phyloP scores from a whole-genome alignment of 164 flowering plant species.

The Umbilicus rupestris region DNA sequence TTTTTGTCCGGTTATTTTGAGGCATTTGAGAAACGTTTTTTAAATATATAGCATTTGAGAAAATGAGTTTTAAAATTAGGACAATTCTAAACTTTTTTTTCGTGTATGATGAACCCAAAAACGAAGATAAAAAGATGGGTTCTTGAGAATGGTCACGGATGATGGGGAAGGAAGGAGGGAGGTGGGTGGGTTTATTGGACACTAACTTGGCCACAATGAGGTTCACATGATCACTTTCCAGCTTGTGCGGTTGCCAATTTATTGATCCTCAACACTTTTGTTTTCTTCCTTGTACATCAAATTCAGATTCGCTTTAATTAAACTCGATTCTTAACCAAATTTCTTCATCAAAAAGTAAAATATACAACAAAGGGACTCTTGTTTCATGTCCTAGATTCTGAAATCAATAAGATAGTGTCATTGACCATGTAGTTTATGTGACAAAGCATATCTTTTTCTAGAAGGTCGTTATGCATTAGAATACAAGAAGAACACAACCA shows the following conservation, averaged over 20 bases:
- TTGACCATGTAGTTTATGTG: neutral
- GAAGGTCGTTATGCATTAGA: neutral
- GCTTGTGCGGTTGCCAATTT: neutral
- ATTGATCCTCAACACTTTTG: neutral
- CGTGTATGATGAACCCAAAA: too few relatives aligned
- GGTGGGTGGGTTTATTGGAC: slow-evolving; percentile 4
- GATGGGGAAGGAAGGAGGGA: neutral
- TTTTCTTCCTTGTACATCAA: neutral
- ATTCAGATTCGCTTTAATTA: neutral
- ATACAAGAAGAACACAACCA: neutral
- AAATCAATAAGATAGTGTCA: neutral
- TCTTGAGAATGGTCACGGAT: neutral
- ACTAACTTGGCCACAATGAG: slow-evolving; percentile 1
- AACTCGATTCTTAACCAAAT: too few relatives aligned
- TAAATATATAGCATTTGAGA: too few relatives aligned
- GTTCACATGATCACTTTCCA: neutral
- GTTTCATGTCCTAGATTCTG: neutral
- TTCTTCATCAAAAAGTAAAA: too few relatives aligned
- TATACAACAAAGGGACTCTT: neutral
- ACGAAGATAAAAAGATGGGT: too few relatives aligned
- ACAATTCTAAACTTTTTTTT: too few relatives aligned
- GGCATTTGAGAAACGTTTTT: too few relatives aligned
- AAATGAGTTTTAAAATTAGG: too few relatives aligned
- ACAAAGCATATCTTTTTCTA: neutral
- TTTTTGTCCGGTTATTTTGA: too few relatives aligned